Conservation (phyloP, 352 stramenopile genomes). For the Albugo laibachii region DNA sequence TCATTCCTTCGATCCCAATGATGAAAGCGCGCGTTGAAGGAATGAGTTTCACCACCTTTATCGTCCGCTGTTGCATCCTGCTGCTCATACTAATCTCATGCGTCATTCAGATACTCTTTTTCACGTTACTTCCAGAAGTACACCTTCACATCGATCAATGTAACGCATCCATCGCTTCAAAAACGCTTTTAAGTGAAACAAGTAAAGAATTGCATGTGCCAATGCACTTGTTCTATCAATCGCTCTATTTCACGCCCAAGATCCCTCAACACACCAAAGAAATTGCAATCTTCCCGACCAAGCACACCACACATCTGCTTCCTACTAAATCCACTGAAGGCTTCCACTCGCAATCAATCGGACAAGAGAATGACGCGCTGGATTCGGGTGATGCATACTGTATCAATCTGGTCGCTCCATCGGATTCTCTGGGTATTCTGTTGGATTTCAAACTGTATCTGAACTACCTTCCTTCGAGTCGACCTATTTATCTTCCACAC, state of each 20-base stretch:
- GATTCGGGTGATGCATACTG: slow-evolving; percentile 37
- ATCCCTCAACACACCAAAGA: slow-evolving; percentile 14
- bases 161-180: slow-evolving; percentile 20
- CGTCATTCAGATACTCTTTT: slow-evolving; percentile 53
- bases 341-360: slow-evolving; percentile 50
- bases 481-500: slow-evolving; percentile 20
- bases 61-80: slow-evolving; percentile 46
- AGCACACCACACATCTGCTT: slow-evolving; percentile 2
- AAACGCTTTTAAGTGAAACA: slow-evolving; percentile 11
- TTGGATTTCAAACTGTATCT: slow-evolving; percentile 59
- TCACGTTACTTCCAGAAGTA: slow-evolving; percentile 46
- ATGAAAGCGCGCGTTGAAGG: no score
- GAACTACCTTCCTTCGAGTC: slow-evolving; percentile 37
- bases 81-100: slow-evolving; percentile 53
- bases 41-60: slow-evolving; percentile 8
- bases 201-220: slow-evolving; percentile 28
- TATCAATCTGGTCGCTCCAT: slow-evolving; percentile 52
- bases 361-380: slow-evolving; percentile 51
- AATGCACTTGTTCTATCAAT: slow-evolving; percentile 57
- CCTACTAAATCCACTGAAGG: slow-evolving; percentile 14
- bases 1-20: no score
- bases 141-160: slow-evolving; percentile 37
- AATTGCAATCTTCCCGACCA: slow-evolving; percentile 14
- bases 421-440: slow-evolving; percentile 30
- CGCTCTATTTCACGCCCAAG: slow-evolving; percentile 44